phyloP scores from a whole-genome alignment of 768 basidiomycete genomes.

The Amylocystis lapponica region DNA sequence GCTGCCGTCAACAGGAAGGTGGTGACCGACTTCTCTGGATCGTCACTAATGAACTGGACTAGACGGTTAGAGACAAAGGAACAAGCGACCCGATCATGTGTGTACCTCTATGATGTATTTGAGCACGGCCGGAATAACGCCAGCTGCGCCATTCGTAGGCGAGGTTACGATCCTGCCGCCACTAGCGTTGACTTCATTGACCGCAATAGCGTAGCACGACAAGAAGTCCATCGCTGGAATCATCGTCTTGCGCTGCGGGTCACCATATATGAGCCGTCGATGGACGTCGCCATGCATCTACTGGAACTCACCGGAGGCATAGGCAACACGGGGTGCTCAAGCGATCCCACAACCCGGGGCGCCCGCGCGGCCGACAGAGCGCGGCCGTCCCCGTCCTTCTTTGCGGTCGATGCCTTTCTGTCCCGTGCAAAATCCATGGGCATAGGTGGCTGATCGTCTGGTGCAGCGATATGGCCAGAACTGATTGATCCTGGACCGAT shows the following conservation, averaged over 20 bases:
- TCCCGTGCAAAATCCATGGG: not conserved
- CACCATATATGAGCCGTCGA: too few species aligned
- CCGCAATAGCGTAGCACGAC: constrained; percentile 90
- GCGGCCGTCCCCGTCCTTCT: constrained; percentile 1
- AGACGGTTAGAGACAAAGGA: not conserved
- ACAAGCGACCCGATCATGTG: too few species aligned
- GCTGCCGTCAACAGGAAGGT: constrained; percentile 89
- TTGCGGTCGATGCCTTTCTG: too few species aligned
- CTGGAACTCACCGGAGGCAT: constrained; percentile 66
- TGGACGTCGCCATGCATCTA: too few species aligned
- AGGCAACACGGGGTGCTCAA: constrained; percentile 75
- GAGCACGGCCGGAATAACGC: constrained; percentile 87
- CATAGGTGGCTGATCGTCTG: constrained; percentile 10
- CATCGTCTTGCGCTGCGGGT: constrained; percentile 64
- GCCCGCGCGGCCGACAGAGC: constrained; percentile 19
- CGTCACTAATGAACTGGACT: constrained; percentile 78
- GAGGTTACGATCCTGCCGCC: constrained; percentile 94
- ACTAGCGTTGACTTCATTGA: constrained; percentile 91
- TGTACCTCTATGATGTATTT: constrained; percentile 83
- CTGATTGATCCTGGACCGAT: constrained; percentile 24
- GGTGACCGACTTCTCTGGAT: constrained; percentile 79
- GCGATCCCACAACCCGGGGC: constrained; percentile 60
- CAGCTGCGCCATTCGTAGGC: constrained; percentile 90
- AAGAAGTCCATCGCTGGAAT: constrained; percentile 94
- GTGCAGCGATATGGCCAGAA: constrained; percentile 14